Evolutionary conservation across 169 alveolate species (phyloP).

Genomic region (Plasmodium cynomolgi): DNA sequence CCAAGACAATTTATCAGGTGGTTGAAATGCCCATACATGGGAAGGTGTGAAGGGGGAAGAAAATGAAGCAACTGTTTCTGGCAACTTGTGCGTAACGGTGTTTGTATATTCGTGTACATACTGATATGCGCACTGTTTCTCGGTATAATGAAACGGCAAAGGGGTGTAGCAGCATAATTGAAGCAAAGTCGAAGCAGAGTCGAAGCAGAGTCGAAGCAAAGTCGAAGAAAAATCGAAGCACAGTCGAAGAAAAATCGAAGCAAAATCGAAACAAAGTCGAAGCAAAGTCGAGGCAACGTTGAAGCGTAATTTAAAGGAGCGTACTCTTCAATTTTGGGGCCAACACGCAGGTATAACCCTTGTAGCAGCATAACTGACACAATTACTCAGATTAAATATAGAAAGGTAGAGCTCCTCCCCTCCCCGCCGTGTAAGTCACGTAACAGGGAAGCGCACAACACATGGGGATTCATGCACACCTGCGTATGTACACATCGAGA

Average conservation of each 20-base stretch:
- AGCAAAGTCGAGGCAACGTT: neutral
- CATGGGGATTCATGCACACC: neutral
- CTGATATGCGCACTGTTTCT: neutral
- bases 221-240: neutral
- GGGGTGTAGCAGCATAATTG: neutral
- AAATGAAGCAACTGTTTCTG: constrained; percentile 6
- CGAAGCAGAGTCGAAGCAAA: neutral
- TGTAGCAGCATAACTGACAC: neutral
- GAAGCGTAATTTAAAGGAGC: neutral
- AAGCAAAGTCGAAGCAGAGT: neutral
- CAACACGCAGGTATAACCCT: neutral
- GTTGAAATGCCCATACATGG: neutral
- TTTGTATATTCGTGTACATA: neutral
- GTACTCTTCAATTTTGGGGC: neutral
- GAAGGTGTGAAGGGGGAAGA: neutral
- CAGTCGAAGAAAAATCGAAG: neutral
- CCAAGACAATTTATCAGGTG: neutral
- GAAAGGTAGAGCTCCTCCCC: neutral
- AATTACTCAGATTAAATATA: neutral
- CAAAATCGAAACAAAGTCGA: too few species aligned
- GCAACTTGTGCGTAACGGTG: neutral
- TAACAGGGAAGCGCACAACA: neutral
- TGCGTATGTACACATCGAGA: neutral
- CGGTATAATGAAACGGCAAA: neutral
- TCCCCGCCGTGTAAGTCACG: neutral